Conservation (phyloP, 2,329 filamentous ascomycete genomes). For the Colletotrichum aenigma region DNA sequence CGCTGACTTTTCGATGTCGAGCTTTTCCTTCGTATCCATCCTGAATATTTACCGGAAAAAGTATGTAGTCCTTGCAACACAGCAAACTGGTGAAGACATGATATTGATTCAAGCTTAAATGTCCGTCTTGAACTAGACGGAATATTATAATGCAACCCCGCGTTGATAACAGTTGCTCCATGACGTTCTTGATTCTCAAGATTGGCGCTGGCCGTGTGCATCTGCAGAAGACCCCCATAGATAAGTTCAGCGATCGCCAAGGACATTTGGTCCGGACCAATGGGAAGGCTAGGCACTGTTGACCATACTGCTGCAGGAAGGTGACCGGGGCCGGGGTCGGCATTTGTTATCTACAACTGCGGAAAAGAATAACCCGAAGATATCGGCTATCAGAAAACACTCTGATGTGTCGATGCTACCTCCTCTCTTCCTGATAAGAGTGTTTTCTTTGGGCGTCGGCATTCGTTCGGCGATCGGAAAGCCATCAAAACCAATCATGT, state of each 20-base stretch:
- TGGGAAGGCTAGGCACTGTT: neutral
- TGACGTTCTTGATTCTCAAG: neutral
- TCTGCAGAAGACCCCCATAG: neutral
- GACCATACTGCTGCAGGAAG: neutral
- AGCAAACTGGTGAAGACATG: neutral
- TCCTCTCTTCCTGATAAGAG: neutral
- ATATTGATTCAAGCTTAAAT: neutral
- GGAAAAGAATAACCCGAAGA: constrained; percentile 7
- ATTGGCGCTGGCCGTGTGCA: neutral
- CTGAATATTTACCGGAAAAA: neutral
- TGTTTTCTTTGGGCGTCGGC: neutral
- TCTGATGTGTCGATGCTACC: neutral
- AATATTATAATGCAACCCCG: neutral
- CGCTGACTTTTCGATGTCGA: neutral
- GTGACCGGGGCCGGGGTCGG: neutral
- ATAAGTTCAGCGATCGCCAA: neutral
- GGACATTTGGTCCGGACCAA: neutral
- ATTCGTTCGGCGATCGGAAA: neutral
- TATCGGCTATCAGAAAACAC: neutral
- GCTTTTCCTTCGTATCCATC: neutral
- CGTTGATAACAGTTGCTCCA: neutral
- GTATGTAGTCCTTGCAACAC: neutral
- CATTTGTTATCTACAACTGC: constrained; percentile 6
- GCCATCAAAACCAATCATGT: neutral
- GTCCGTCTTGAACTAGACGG: neutral